Conservation (phyloP, 176 grass and related monocot species). For the Carex myosuroides region DNA sequence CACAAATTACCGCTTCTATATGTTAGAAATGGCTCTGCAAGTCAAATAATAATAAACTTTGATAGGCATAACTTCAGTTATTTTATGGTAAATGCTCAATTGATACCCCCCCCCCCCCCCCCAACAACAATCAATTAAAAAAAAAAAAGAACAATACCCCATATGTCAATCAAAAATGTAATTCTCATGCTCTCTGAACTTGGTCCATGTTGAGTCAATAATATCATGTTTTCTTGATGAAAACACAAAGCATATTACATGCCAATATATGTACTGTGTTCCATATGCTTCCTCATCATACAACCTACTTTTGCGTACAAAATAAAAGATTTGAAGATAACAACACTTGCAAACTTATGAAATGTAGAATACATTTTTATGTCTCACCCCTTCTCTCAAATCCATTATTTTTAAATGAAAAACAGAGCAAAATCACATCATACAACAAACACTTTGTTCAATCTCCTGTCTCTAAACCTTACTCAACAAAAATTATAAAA, state of each 20-base stretch:
- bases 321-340: neutral
- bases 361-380: neutral
- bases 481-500: neutral
- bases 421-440: neutral
- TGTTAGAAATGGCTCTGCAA: constrained; percentile 13
- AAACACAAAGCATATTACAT: neutral
- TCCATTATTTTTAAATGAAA: constrained; percentile 3
- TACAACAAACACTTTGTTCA: neutral
- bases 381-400: neutral
- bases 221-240: neutral
- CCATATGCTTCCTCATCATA: neutral
- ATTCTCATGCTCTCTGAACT: neutral
- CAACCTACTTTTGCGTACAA: neutral
- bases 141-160: neutral
- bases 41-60: neutral
- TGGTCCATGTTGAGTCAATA: neutral
- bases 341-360: neutral
- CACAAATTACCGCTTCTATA: constrained; percentile 2
- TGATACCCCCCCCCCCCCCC: neutral
- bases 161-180: neutral
- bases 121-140: neutral
- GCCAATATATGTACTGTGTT: neutral
- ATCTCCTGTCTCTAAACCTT: neutral
- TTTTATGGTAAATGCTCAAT: neutral
- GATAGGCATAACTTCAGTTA: neutral